Percentiles rank a stretch among this genome's conserved stretches.
phyloP scores from a whole-genome alignment of 805 yeast genomes.

The Candida morakotiae region DNA sequence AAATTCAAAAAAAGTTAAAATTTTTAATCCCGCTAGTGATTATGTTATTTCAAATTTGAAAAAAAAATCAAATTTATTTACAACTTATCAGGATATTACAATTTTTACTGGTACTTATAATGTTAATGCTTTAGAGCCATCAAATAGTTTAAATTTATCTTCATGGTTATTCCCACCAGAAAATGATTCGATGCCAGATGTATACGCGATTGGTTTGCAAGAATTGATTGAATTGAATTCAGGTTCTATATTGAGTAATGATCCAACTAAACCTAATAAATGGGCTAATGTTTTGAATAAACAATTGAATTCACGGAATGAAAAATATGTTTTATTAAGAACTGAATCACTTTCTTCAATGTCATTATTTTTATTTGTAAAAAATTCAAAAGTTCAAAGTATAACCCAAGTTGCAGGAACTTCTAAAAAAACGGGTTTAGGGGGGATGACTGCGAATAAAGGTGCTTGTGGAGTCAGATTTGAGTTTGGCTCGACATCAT shows the following conservation, averaged over 20 bases:
- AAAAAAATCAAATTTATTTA: constrained; percentile 48
- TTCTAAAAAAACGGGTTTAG: constrained; percentile 91
- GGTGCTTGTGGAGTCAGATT: constrained; percentile 95
- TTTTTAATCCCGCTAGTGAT: constrained; percentile 87
- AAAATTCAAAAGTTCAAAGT: constrained; percentile 21
- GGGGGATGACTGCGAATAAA: constrained; percentile 96
- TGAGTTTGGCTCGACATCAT: constrained; percentile 71
- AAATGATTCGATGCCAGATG: constrained; percentile 57
- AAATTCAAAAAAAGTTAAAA: constrained; percentile 62
- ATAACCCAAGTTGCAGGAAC: constrained; percentile 90
- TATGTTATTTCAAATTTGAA: constrained; percentile 66
- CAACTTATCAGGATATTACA: constrained; percentile 54
- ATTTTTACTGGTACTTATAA: constrained; percentile 85
- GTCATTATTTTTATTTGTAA: constrained; percentile 60
- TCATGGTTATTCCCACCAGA: constrained; percentile 80
- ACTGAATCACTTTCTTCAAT: constrained; percentile 75
- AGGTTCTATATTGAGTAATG: constrained; percentile 83
- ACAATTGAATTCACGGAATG: constrained; percentile 50
- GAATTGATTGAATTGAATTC: constrained; percentile 93
- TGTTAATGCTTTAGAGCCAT: constrained; percentile 63
- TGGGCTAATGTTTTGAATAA: constrained; percentile 72
- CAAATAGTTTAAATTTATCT: constrained; percentile 44
- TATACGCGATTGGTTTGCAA: constrained; percentile 88
- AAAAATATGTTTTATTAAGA: constrained; percentile 57
- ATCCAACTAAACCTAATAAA: constrained; percentile 65